A percentile compares a stretch with the other conserved stretches of the same genome.
phyloP scores from a whole-genome alignment of 495 filamentous ascomycete genomes.

The Aspergillus affinis region DNA sequence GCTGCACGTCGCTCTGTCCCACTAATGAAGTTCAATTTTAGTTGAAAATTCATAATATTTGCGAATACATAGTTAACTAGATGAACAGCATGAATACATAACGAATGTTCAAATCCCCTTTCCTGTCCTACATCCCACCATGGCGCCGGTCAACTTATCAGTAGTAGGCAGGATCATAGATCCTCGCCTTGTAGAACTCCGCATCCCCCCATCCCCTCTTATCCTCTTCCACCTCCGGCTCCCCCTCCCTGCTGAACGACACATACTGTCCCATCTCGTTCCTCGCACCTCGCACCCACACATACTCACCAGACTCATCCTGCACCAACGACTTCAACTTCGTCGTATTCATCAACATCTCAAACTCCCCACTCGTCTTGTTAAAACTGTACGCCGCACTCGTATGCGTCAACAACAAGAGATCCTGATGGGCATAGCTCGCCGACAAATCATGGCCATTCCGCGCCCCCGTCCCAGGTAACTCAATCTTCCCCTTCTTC shows the following conservation, averaged over 20 bases:
- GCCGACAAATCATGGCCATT: constrained; percentile 14
- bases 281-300: constrained; percentile 2
- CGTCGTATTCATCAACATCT: neutral
- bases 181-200: constrained; percentile 15
- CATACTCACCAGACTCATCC: constrained; percentile 10
- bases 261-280: constrained; percentile 16
- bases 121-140: too few species aligned
- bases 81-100: neutral
- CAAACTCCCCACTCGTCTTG: constrained; percentile 7
- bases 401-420: constrained; percentile 12
- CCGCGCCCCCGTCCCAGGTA: neutral
- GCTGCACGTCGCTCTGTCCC: constrained; percentile 26
- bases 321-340: constrained; percentile 16
- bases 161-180: constrained; percentile 12
- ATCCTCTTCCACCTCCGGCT: neutral
- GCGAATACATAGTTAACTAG: neutral
- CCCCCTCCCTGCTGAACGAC: constrained; percentile 7
- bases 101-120: neutral
- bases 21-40: neutral
- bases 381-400: constrained; percentile 8
- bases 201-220: constrained; percentile 13
- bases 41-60: neutral
- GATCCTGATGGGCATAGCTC: constrained; percentile 7
- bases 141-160: neutral
- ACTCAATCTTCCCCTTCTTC: neutral